These are phyloP conservation scores for Microstegium vimineum DNA, from an alignment of 176 grass and related monocot species.

Conservation along the genomic window DNA sequence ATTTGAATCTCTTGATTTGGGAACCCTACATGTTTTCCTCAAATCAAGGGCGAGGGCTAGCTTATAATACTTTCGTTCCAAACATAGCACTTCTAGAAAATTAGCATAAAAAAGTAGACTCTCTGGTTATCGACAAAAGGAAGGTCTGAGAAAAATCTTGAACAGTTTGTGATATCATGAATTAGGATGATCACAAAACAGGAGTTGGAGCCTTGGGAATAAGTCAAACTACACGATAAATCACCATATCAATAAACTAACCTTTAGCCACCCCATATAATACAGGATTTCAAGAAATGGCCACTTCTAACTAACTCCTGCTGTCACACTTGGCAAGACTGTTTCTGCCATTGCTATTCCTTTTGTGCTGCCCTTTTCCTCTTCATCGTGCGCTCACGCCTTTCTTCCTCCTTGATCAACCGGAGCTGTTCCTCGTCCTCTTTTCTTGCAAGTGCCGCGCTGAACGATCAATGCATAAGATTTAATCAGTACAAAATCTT, in stretches of 20 bases:
- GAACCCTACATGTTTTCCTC: too few relatives aligned
- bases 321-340: background rate
- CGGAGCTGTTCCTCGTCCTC: conserved; percentile 69
- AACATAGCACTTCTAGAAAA: too few relatives aligned
- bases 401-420: conserved; percentile 65
- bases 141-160: too few relatives aligned
- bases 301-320: background rate
- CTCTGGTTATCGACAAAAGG: too few relatives aligned
- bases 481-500: background rate
- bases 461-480: background rate
- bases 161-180: too few relatives aligned
- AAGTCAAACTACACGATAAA: background rate
- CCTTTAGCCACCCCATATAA: background rate
- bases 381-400: conserved; percentile 33
- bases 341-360: background rate
- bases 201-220: too few relatives aligned
- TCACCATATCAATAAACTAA: background rate
- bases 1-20: too few relatives aligned
- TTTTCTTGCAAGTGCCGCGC: conserved; percentile 55
- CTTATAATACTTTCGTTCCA: too few relatives aligned
- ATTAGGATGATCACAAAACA: too few relatives aligned
- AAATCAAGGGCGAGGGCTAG: too few relatives aligned
- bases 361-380: conserved; percentile 24
- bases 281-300: background rate
- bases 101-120: too few relatives aligned